Conservation (phyloP, 2,329 filamentous ascomycete genomes). For the Paecilomyces sp. region DNA sequence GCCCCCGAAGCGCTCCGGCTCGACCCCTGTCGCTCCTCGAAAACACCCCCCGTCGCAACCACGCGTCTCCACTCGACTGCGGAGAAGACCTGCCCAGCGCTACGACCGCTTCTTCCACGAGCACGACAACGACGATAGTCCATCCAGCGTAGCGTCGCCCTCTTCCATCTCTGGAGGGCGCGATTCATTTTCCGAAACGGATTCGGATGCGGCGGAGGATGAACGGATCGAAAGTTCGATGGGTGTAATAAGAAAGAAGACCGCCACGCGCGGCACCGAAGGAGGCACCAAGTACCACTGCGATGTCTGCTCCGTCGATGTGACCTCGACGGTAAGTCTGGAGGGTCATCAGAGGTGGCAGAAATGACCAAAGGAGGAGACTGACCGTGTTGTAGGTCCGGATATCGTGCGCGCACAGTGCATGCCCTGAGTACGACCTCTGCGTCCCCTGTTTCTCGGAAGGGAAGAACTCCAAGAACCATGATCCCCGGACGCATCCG, state of each 20-base stretch:
- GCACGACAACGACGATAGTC: neutral
- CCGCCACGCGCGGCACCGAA: slow-evolving; percentile 73
- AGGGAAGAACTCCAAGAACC: slow-evolving; percentile 71
- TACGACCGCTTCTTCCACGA: slow-evolving; percentile 1
- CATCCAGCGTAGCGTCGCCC: slow-evolving; percentile 13
- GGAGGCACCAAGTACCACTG: slow-evolving; percentile 93
- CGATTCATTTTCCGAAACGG: slow-evolving; percentile 20
- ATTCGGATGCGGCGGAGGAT: slow-evolving; percentile 30
- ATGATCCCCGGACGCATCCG: slow-evolving; percentile 78
- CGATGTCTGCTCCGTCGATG: slow-evolving; percentile 92
- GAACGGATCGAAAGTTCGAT: slow-evolving; percentile 46
- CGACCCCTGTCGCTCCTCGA: neutral
- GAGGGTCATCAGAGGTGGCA: neutral
- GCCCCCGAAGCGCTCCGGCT: neutral
- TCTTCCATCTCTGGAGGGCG: slow-evolving; percentile 22
- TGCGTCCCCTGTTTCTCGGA: slow-evolving; percentile 92
- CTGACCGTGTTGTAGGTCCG: slow-evolving; percentile 59
- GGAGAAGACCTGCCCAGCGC: neutral
- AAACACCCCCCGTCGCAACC: slow-evolving; percentile 1
- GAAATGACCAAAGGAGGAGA: neutral
- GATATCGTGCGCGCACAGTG: slow-evolving; percentile 77
- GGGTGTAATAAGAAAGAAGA: slow-evolving; percentile 97
- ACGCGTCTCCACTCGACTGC: slow-evolving; percentile 5
- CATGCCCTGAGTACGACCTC: slow-evolving; percentile 90
- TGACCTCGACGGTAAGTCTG: slow-evolving; percentile 80